Base-by-base conservation (phyloP, 495 filamentous ascomycete genomes). In the Penicillium chermesinum region DNA sequence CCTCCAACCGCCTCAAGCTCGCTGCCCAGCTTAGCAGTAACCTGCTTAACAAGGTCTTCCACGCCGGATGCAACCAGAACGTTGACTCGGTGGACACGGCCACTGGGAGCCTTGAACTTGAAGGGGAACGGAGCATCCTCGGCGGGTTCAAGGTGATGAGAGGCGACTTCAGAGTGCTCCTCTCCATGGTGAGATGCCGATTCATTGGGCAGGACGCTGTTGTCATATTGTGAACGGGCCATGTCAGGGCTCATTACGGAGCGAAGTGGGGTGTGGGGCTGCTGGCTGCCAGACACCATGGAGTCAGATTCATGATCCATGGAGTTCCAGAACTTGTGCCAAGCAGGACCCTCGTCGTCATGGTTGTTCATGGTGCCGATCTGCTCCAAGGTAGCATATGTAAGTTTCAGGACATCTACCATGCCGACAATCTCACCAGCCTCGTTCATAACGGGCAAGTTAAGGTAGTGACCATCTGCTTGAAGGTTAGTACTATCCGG, bases 281-380 rank as follows among this genome's bases (percentile, higher is more conserved):
- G 73, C 44, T 84, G 83, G 55, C 77, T 88, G 38, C 94, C 93
- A 46, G 93, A 99, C 52, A 97, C 82, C 75, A 95, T 85, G 1
- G 93, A 98, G 66, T 97, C 93, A 3, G 91, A 93, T 61, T 96
- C 93, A 58, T 94, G 84, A 67, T 96, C 91, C 54, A 98, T 81
- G 2, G 93, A 96, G 44, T 97, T 74, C 93, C 93, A 98, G 73
- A 98, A 98, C 71, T 96, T 97, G 72, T 96, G 95, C 93, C 93
- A 98, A 12, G 93, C 93, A 13, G 93, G 93, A 0, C 93, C 93
- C 67, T 97, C 93, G 54, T 82, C 89, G 59, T 98, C 91, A 20
- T 77, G 77, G 17, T 82, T 88, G 33, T 75, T 77, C 80, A 89
- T 89, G 17, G 79, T 78, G 63, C 88, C 87, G 64, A 89, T 87